Evolutionary conservation across 129 eudicot species (phyloP), one percentile per base, ranked within the genome.

Genomic region (Saussurea involucrata): DNA sequence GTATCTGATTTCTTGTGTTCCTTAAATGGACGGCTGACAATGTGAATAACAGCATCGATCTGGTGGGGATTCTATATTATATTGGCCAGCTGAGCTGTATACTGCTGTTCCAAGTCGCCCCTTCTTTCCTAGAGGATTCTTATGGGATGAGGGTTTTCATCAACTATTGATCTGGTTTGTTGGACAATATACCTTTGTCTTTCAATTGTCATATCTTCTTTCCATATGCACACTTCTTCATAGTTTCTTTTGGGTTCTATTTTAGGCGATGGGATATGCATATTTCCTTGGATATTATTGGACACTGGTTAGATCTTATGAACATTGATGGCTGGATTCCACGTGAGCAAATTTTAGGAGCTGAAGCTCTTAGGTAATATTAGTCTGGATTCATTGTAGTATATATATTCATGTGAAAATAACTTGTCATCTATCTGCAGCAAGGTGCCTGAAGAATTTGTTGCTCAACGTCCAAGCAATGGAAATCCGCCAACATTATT

Each of bases 61-160:
- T 85, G 92, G 86, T 67, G 87, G 88, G 68, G 82, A 88, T 74
- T 88, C 84, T 74, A 61, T 89, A 69, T 83, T 80, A 72, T 95
- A 95, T 82, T 95, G 97, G 97, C 96, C 99, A 40, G 97, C 97
- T 73, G 99, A 92, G 82, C 85, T 95, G 73, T 92, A 92, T 84
- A 87, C 99, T 80, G 99, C 99, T 60, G 97, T 95, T 85, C 99
- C 99, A 69, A 90, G 99, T 79, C 99, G 99, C 31, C 92, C 99
- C 29, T 86, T 90, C 82, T 95, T 95, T 77, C 99, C 99, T 8
- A 83, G 99, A 79, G 99, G 99, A 69, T 95, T 95, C 55, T 70
- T 95, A 67, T 95, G 99, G 99, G 99, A 95, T 76, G 99, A 95
- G 86, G 99, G 99, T 76, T 95, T 95, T 84, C 99, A 95, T 80